A percentile compares a stretch with the other conserved stretches of the same genome.
phyloP scores from a whole-genome alignment of 805 yeast genomes.

The Candida stauntonica region DNA sequence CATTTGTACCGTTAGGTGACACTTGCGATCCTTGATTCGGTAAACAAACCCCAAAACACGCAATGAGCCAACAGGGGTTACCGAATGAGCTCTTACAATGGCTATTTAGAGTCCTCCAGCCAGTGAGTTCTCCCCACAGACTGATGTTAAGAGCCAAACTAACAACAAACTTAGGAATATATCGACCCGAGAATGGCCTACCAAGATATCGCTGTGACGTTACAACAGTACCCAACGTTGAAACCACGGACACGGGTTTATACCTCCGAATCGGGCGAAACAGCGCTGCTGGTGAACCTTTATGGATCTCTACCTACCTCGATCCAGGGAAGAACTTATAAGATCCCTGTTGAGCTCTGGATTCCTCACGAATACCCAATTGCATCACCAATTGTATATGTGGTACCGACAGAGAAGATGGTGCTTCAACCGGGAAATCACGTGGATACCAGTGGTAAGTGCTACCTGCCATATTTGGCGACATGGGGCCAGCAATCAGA shows the following conservation, averaged over 20 bases:
- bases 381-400: constrained; percentile 62
- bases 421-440: constrained; percentile 55
- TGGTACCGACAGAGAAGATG: constrained; percentile 48
- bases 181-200: constrained; percentile 52
- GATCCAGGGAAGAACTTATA: constrained; percentile 28
- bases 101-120: constrained; percentile 53
- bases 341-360: constrained; percentile 71
- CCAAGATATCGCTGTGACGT: constrained; percentile 53
- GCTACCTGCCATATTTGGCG: constrained; percentile 64
- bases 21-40: too few relatives aligned
- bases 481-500: constrained; percentile 41
- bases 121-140: constrained; percentile 30
- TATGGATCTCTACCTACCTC: constrained; percentile 49
- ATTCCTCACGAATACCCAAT: constrained; percentile 68
- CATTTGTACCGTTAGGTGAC: too few relatives aligned
- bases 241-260: constrained; percentile 66
- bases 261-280: constrained; percentile 52
- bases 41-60: background rate
- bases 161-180: constrained; percentile 40
- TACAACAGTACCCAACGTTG: constrained; percentile 48
- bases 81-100: constrained; percentile 42
- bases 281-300: constrained; percentile 57
- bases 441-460: constrained; percentile 66
- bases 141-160: background rate
- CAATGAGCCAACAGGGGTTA: constrained; percentile 11